Evolutionary conservation across 2,329 filamentous ascomycete genomes (phyloP), one percentile per base, ranked within the genome.

Genomic region (Verticillium zaregamsianum): DNA sequence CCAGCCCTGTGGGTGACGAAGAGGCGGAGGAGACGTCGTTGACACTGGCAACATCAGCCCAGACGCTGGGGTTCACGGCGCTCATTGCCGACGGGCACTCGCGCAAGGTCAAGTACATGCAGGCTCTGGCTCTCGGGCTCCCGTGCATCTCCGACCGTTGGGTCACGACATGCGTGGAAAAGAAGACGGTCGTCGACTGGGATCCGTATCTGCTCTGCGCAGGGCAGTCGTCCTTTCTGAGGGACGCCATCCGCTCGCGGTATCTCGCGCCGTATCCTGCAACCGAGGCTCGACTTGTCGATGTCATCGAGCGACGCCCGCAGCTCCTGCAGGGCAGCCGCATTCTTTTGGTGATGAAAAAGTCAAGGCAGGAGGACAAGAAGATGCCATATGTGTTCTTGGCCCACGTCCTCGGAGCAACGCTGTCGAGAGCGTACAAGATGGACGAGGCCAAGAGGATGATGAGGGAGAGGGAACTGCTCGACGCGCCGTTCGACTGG

Each of bases 81-180:
- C 79, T 98, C 15, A 91, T 99, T 63, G 90, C 93, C 0, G 92
- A 98, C 70, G 85, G 86, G 5, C 90, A 97, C 72, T 95, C 91
- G 7, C 87, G 94, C 56, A 93, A 92, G 65, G 86, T 88, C 58
- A 99, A 98, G 72, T 97, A 95, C 73, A 91, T 98, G 82, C 93
- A 98, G 76, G 95, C 95, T 0, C 84, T 99, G 2, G 93, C 95
- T 0, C 84, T 99, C 0, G 92, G 92, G 1, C 77, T 99, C 0
- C 95, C 95, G 0, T 97, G 93, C 69, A 80, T 99, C 2, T 90
- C 92, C 6, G 84, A 87, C 6, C 88, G 89, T 60, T 99, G 95
- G 94, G 79, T 96, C 57, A 82, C 85, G 31, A 84, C 90, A 58
- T 97, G 91, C 64, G 74, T 94, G 3, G 74, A 80, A 1, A 85